Conservation (phyloP, 2,329 filamentous ascomycete species). For the Cylindrodendrum hubeiense region DNA sequence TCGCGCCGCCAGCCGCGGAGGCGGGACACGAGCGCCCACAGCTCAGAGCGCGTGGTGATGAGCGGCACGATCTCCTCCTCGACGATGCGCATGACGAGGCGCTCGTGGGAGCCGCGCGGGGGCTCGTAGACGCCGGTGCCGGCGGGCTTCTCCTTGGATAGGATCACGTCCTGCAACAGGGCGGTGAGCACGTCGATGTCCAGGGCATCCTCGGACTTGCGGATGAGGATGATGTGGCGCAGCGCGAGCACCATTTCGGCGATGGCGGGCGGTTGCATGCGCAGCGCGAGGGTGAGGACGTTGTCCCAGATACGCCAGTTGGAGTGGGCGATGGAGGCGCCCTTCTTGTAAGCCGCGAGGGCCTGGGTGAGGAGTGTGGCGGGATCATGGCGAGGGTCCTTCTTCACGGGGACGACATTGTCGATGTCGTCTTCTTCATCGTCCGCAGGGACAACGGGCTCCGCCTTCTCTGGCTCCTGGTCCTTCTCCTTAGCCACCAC, state of each 20-base stretch:
- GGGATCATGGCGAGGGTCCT: conserved; percentile 58
- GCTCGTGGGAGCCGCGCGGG: conserved; percentile 69
- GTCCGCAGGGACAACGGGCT: conserved; percentile 23
- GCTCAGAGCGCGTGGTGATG: conserved; percentile 81
- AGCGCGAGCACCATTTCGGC: conserved; percentile 82
- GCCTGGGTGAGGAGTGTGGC: conserved; percentile 78
- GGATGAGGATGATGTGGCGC: conserved; percentile 80
- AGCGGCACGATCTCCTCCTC: conserved; percentile 83
- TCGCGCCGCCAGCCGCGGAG: conserved; percentile 81
- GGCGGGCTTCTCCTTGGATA: conserved; percentile 53
- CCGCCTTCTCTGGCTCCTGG: conserved; percentile 38
- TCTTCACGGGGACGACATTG: conserved; percentile 35
- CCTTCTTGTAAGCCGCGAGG: conserved; percentile 87
- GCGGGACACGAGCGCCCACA: conserved; percentile 82
- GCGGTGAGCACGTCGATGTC: conserved; percentile 80
- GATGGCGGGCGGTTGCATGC: conserved; percentile 80
- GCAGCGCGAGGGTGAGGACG: conserved; percentile 86
- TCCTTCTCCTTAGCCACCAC: conserved; percentile 55
- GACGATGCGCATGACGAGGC: conserved; percentile 77
- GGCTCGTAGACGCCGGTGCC: conserved; percentile 48
- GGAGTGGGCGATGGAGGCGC: conserved; percentile 83
- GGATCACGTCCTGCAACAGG: conserved; percentile 78
- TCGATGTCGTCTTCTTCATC: conserved; percentile 49
- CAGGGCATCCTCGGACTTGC: conserved; percentile 81
- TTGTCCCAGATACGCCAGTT: conserved; percentile 98